Percentiles rank a stretch among this genome's conserved stretches.
Conservation (phyloP, 2,329 filamentous ascomycete genomes). For the Rosellinia necatrix region DNA sequence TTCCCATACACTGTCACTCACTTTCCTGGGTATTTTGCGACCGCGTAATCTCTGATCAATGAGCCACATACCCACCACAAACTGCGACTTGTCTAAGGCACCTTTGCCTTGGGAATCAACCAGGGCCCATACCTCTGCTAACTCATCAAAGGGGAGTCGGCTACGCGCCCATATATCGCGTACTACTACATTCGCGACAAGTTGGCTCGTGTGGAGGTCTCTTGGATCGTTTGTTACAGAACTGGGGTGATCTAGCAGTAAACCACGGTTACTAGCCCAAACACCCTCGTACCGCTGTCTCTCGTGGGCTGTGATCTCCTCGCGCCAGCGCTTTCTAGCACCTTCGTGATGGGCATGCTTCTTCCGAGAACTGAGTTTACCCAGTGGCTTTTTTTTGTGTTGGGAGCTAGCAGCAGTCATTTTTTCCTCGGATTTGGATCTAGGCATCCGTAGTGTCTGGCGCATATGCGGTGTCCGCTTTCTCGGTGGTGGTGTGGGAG, state of each 20-base stretch:
- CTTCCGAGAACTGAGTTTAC: constrained; percentile 52
- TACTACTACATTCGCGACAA: constrained; percentile 70
- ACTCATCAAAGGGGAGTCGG: constrained; percentile 67
- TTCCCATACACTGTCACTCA: constrained; percentile 76
- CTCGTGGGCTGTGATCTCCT: constrained; percentile 72
- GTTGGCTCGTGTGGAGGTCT: constrained; percentile 46
- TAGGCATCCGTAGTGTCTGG: constrained; percentile 67
- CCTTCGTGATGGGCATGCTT: constrained; percentile 80
- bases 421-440: constrained; percentile 54
- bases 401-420: constrained; percentile 49
- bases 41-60: constrained; percentile 81
- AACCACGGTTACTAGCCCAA: constrained; percentile 79
- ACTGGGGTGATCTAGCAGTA: constrained; percentile 44
- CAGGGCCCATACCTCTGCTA: constrained; percentile 78
- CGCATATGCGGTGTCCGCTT: constrained; percentile 61
- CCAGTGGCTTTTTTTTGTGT: constrained; percentile 58
- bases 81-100: constrained; percentile 68
- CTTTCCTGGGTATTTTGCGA: constrained; percentile 73
- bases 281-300: constrained; percentile 82
- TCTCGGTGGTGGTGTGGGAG: constrained; percentile 48
- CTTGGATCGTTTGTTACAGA: constrained; percentile 11
- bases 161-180: constrained; percentile 77
- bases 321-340: constrained; percentile 75
- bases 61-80: constrained; percentile 83
- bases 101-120: constrained; percentile 64